A percentile compares a stretch with the other conserved stretches of the same genome.
These are phyloP conservation scores for Aspergillus chevalieri DNA, from an alignment of 2,329 filamentous ascomycete species.

Conservation along the genomic window DNA sequence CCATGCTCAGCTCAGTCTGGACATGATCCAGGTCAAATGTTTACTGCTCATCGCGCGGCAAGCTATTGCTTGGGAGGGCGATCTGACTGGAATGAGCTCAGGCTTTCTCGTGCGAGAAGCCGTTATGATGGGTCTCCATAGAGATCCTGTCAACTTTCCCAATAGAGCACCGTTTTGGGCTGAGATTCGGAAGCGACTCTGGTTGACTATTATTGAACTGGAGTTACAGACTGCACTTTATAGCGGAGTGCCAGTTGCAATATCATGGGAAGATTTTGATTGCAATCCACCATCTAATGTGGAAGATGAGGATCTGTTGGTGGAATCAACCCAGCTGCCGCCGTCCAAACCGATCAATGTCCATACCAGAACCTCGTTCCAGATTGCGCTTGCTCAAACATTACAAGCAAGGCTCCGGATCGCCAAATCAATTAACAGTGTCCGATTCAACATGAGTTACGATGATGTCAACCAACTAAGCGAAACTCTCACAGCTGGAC, in stretches of 20 bases:
- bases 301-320: constrained; percentile 4
- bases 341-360: background rate
- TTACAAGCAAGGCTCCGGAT: background rate
- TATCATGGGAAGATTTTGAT: constrained; percentile 3
- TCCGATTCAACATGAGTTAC: background rate
- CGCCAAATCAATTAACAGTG: background rate
- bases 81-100: constrained; percentile 1
- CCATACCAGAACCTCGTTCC: background rate
- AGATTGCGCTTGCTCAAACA: background rate
- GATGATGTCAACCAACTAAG: background rate
- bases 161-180: constrained; percentile 1
- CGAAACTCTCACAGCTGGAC: background rate
- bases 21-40: constrained; percentile 5
- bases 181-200: background rate
- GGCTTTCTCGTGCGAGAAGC: constrained; percentile 2
- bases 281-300: constrained; percentile 4
- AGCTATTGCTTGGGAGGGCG: constrained; percentile 1
- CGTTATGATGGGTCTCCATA: constrained; percentile 5
- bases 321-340: background rate
- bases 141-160: constrained; percentile 2
- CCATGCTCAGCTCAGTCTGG: constrained; percentile 1
- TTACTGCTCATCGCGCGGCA: constrained; percentile 2
- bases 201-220: background rate
- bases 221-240: background rate
- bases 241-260: background rate